A percentile compares a stretch with the other conserved stretches of the same genome.
Conservation (phyloP, 192 early-diverging fungal species). For the Borealophlyctis nickersoniae region DNA sequence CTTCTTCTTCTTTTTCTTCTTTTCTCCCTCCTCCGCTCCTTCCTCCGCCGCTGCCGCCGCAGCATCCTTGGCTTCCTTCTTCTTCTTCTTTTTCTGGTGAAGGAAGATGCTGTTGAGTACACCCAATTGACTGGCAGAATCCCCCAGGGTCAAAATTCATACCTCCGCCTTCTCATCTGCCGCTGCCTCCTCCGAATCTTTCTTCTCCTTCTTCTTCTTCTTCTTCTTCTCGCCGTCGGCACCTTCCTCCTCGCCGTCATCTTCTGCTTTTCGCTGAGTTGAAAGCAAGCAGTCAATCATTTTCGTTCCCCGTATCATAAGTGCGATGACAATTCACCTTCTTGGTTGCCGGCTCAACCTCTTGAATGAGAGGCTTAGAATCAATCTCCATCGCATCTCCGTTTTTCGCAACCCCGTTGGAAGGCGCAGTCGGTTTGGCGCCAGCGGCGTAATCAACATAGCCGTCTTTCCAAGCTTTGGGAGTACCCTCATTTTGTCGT, state of each 20-base stretch:
- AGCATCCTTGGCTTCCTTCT: conserved; percentile 20
- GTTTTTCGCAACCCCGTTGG: background rate
- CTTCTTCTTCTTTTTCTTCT: conserved; percentile 40
- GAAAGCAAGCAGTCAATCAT: background rate
- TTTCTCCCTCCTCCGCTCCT: conserved; percentile 26
- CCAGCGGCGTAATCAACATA: conserved; percentile 45
- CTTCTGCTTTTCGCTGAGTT: background rate
- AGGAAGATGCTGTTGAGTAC: conserved; percentile 5
- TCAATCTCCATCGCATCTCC: conserved; percentile 16
- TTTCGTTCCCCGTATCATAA: background rate
- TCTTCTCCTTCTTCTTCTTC: conserved; percentile 42
- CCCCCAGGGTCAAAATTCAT: too few species aligned
- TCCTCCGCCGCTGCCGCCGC: background rate
- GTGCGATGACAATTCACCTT: conserved; percentile 1
- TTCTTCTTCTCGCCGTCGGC: conserved; percentile 30
- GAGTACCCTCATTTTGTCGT: conserved; percentile 81
- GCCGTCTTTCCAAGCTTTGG: conserved; percentile 74
- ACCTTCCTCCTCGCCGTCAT: conserved; percentile 10
- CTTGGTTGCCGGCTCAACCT: conserved; percentile 18
- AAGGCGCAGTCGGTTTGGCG: conserved; percentile 17
- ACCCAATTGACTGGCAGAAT: background rate
- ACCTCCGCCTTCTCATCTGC: conserved; percentile 16
- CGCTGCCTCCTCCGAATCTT: conserved; percentile 20
- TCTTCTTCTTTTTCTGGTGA: conserved; percentile 37
- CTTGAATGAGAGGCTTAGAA: conserved; percentile 34